Percentiles rank a stretch among this genome's conserved stretches.
phyloP scores from a whole-genome alignment of 768 basidiomycete genomes.

The Leccinum imitatum region DNA sequence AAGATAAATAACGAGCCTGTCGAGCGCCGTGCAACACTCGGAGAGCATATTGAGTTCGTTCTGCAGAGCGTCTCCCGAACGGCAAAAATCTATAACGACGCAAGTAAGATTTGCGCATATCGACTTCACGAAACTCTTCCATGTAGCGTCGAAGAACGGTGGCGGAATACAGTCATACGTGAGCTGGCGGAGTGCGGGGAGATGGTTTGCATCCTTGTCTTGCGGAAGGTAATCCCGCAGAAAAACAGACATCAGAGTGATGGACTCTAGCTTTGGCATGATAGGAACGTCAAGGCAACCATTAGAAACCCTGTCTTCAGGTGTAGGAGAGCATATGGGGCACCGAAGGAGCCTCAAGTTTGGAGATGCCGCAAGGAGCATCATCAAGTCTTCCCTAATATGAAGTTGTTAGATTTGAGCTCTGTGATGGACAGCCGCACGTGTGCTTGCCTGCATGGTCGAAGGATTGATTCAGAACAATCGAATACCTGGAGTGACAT shows the following conservation, averaged over 20 bases:
- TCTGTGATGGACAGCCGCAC: neutral
- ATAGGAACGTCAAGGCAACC: constrained; percentile 24
- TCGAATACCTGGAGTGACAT: constrained; percentile 28
- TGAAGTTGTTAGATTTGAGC: constrained; percentile 1
- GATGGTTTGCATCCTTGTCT: constrained; percentile 26
- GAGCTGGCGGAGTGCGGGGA: constrained; percentile 32
- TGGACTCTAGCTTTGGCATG: constrained; percentile 28
- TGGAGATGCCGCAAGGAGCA: constrained; percentile 23
- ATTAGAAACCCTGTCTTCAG: constrained; percentile 20
- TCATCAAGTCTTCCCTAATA: constrained; percentile 30
- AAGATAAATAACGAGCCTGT: constrained; percentile 28
- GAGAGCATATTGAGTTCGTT: constrained; percentile 26
- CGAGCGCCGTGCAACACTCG: constrained; percentile 24
- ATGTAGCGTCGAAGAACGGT: constrained; percentile 28
- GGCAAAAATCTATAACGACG: constrained; percentile 29
- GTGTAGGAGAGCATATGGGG: constrained; percentile 28
- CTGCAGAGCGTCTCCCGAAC: constrained; percentile 24
- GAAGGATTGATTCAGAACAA: constrained; percentile 31
- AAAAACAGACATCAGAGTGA: constrained; percentile 29
- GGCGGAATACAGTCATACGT: constrained; percentile 34
- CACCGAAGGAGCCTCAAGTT: constrained; percentile 31
- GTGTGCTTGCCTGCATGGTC: constrained; percentile 28
- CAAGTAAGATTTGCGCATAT: constrained; percentile 29
- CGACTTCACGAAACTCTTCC: constrained; percentile 27
- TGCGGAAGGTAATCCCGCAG: constrained; percentile 31